phyloP scores from a whole-genome alignment of 345 rosid species.

The Salix exigua region DNA sequence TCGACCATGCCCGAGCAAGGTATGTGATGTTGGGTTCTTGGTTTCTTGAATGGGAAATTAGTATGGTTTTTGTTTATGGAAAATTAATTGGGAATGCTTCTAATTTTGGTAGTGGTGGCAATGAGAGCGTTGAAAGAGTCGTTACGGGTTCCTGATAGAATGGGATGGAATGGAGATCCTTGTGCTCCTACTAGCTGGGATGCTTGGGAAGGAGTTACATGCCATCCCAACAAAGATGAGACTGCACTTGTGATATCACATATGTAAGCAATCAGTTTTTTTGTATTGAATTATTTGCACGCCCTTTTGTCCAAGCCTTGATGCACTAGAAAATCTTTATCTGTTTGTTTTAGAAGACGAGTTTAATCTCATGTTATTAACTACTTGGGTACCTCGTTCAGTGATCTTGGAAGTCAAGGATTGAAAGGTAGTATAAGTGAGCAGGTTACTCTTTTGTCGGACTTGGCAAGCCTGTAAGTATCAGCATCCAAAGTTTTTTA shows the following conservation, averaged over 20 bases:
- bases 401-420: constrained; percentile 92
- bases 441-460: constrained; percentile 65
- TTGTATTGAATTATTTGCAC: not conserved
- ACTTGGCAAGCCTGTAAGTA: constrained; percentile 91
- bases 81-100: not conserved
- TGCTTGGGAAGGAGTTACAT: constrained; percentile 98
- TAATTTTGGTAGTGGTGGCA: constrained; percentile 51
- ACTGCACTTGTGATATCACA: constrained; percentile 74
- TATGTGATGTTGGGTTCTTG: constrained; percentile 14
- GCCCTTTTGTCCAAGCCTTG: not conserved
- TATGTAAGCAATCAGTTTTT: constrained; percentile 52
- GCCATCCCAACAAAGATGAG: constrained; percentile 57
- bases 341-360: not conserved
- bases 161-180: constrained; percentile 99
- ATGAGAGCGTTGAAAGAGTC: constrained; percentile 94
- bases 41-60: not conserved
- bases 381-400: constrained; percentile 26
- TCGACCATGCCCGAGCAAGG: constrained; percentile 84
- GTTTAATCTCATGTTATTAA: not conserved
- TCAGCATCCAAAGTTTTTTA: constrained; percentile 16
- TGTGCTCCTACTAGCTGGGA: constrained; percentile 98
- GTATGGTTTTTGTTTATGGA: not conserved
- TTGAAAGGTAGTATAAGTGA: constrained; percentile 84
- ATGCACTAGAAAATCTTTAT: not conserved
- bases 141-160: constrained; percentile 73